Conservation (phyloP, 805 yeast species). For the Suhomyces prunicola region DNA sequence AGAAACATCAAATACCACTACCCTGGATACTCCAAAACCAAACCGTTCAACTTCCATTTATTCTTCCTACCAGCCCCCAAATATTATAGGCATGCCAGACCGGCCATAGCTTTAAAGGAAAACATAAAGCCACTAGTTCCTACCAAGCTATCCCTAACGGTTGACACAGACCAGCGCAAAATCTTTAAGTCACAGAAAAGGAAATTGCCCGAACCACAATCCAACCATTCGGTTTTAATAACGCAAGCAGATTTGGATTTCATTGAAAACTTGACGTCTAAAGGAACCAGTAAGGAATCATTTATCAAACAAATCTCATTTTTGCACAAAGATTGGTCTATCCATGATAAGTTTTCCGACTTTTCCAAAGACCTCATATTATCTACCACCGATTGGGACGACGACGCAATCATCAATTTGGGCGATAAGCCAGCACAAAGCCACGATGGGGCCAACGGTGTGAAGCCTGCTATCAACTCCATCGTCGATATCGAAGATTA, state of each 20-base stretch:
- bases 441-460: slow-evolving; percentile 8
- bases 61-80: slow-evolving; percentile 63
- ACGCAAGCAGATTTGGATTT: slow-evolving; percentile 31
- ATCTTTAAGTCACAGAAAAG: slow-evolving; percentile 39
- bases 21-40: slow-evolving; percentile 58
- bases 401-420: slow-evolving; percentile 56
- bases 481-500: slow-evolving; percentile 29
- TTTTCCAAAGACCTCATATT: slow-evolving; percentile 56
- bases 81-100: slow-evolving; percentile 50
- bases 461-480: slow-evolving; percentile 12
- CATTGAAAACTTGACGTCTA: slow-evolving; percentile 23
- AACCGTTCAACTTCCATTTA: slow-evolving; percentile 60
- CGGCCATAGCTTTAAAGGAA: slow-evolving; percentile 36
- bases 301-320: slow-evolving; percentile 28
- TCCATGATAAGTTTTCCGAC: slow-evolving; percentile 36
- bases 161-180: slow-evolving; percentile 58
- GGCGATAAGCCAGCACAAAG: slow-evolving; percentile 20
- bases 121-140: slow-evolving; percentile 52
- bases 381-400: slow-evolving; percentile 79
- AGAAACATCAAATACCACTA: slow-evolving; percentile 46
- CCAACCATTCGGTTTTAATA: slow-evolving; percentile 14
- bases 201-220: slow-evolving; percentile 8
- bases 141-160: slow-evolving; percentile 55
- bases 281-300: slow-evolving; percentile 14
- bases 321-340: slow-evolving; percentile 30